A percentile compares a stretch with the other conserved stretches of the same genome.
These are phyloP conservation scores for Adansonia madagascariensis DNA, from an alignment of 441 rosid genomes.

Conservation along the genomic window DNA sequence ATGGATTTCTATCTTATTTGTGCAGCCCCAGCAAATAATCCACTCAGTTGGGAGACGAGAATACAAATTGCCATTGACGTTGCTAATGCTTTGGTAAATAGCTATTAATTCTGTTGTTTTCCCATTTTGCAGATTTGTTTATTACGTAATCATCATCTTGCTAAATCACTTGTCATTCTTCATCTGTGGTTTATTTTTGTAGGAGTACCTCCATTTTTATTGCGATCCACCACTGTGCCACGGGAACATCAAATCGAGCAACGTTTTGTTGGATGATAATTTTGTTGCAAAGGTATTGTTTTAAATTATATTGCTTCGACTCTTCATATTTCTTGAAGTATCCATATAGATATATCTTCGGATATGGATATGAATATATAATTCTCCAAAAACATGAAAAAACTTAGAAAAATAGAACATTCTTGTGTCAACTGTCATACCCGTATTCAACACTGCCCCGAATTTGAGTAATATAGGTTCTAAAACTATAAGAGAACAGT, in stretches of 20 bases:
- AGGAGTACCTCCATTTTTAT: constrained; percentile 97
- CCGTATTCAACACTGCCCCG: no score
- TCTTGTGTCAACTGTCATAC: no score
- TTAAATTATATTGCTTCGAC: no score
- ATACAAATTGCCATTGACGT: constrained; percentile 87
- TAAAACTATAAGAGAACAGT: background rate
- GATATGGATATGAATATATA: no score
- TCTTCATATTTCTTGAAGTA: no score
- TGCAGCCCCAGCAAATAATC: constrained; percentile 61
- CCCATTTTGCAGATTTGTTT: constrained; percentile 8
- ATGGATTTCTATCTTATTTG: constrained; percentile 15
- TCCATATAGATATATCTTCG: no score
- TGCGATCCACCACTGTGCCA: constrained; percentile 98
- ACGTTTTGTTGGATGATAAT: constrained; percentile 82
- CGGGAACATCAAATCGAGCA: constrained; percentile 92
- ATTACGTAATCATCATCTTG: constrained; percentile 14
- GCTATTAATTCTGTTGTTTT: constrained; percentile 26
- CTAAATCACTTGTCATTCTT: constrained; percentile 32
- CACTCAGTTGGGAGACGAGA: constrained; percentile 86
- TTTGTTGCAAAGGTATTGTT: constrained; percentile 81
- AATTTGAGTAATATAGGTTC: background rate
- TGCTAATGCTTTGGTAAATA: constrained; percentile 91
- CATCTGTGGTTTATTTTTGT: constrained; percentile 36
- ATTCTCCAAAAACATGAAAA: no score
- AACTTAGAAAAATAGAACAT: no score